Conservation (phyloP, 768 basidiomycete species). For the Cystofilobasidium bisporidii region DNA sequence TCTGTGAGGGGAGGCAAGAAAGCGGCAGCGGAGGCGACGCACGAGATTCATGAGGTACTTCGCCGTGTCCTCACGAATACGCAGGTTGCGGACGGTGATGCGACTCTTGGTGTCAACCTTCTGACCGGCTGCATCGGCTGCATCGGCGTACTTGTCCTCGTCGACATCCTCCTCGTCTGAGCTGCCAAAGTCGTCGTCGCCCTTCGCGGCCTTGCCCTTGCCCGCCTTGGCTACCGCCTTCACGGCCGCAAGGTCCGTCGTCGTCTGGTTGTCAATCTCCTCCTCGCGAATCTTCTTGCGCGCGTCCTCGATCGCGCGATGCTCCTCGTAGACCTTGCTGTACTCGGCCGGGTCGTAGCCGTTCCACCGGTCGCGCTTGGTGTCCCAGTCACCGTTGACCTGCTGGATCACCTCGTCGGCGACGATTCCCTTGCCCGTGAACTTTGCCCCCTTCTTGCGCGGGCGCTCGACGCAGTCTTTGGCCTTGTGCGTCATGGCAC, state of each 20-base stretch:
- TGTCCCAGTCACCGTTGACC: slow-evolving; percentile 61
- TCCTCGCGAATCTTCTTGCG: slow-evolving; percentile 86
- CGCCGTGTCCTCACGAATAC: slow-evolving; percentile 97
- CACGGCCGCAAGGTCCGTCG: slow-evolving; percentile 79
- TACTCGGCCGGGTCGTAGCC: slow-evolving; percentile 89
- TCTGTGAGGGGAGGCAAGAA: too few species aligned
- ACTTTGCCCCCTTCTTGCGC: slow-evolving; percentile 90
- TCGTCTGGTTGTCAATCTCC: slow-evolving; percentile 94
- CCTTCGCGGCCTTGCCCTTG: slow-evolving; percentile 54
- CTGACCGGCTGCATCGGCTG: slow-evolving; percentile 94
- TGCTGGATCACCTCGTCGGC: slow-evolving; percentile 85
- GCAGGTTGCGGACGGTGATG: slow-evolving; percentile 93
- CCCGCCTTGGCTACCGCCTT: slow-evolving; percentile 63
- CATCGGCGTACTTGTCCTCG: slow-evolving; percentile 96
- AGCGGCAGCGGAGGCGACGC: not conserved
- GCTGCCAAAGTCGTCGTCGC: slow-evolving; percentile 90
- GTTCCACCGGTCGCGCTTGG: slow-evolving; percentile 96
- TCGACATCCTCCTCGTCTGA: slow-evolving; percentile 68
- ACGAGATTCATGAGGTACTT: slow-evolving; percentile 90
- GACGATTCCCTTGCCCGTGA: slow-evolving; percentile 75
- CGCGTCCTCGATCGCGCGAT: slow-evolving; percentile 81
- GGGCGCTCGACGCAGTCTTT: slow-evolving; percentile 93
- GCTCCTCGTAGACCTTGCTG: slow-evolving; percentile 80
- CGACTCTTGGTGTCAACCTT: slow-evolving; percentile 96
- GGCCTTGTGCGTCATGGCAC: slow-evolving; percentile 85